Conservation (phyloP, 1,284 basidiomycete species). For the Schizophyllum amplum region DNA sequence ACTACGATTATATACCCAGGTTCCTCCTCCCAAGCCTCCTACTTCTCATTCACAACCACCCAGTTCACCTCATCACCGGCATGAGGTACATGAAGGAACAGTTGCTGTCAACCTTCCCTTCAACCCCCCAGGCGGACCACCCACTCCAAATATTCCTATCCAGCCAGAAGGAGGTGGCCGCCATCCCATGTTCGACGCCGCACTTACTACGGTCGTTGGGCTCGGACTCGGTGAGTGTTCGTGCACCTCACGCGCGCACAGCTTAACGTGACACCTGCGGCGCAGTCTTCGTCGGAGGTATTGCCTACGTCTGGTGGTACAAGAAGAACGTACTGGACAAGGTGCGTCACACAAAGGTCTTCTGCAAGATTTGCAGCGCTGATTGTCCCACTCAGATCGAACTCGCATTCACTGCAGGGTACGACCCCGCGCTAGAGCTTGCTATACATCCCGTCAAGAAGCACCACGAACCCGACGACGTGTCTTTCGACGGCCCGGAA, state of each 20-base stretch:
- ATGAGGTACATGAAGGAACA: slow-evolving; percentile 32
- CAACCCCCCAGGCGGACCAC: slow-evolving; percentile 31
- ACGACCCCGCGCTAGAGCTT: slow-evolving; percentile 75
- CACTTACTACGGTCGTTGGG: slow-evolving; percentile 51
- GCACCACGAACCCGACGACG: slow-evolving; percentile 14
- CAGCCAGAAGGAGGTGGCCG: slow-evolving; percentile 4
- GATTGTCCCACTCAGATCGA: slow-evolving; percentile 39
- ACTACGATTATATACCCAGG: too few species aligned
- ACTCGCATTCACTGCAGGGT: slow-evolving; percentile 53
- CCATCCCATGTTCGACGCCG: slow-evolving; percentile 36
- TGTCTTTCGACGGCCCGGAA: slow-evolving; percentile 26
- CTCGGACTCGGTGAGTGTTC: slow-evolving; percentile 44
- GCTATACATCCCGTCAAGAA: slow-evolving; percentile 34
- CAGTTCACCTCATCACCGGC: slow-evolving; percentile 18
- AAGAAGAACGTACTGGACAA: slow-evolving; percentile 74
- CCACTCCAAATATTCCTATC: background rate
- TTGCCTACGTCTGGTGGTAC: slow-evolving; percentile 71
- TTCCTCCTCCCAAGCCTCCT: too few species aligned
- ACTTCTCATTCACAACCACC: background rate
- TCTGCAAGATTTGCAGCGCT: slow-evolving; percentile 9
- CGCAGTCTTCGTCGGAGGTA: slow-evolving; percentile 60
- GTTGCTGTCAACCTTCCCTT: slow-evolving; percentile 27
- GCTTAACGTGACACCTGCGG: background rate
- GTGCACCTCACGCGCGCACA: background rate
- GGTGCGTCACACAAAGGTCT: slow-evolving; percentile 29